Percentiles rank a stretch among this genome's conserved stretches.
Evolutionary conservation across 441 rosid genomes (phyloP).

Genomic region (Populus hybrid): DNA sequence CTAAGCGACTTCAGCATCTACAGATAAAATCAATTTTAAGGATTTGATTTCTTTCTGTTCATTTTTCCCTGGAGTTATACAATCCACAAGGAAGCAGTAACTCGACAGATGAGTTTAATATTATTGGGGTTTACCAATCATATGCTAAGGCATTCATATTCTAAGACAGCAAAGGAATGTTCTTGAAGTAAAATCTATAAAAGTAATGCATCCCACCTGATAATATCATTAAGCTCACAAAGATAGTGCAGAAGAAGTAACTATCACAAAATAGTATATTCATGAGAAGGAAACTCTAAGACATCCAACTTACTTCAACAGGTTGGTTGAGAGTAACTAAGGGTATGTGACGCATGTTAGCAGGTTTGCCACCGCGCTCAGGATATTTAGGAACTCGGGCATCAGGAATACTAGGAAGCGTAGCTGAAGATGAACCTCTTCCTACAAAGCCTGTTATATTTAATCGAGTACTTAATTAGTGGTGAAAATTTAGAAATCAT

Average conservation of each 20-base stretch:
- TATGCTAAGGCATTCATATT: neutral
- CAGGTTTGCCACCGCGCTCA: slow-evolving; percentile 9
- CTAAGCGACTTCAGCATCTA: neutral
- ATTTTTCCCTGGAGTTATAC: neutral
- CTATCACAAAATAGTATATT: neutral
- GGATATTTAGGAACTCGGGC: slow-evolving; percentile 4
- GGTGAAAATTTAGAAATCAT: neutral
- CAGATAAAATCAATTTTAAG: neutral
- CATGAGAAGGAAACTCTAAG: neutral
- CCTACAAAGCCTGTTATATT: slow-evolving; percentile 8
- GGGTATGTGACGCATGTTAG: neutral
- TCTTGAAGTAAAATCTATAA: neutral
- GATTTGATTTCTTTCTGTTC: neutral
- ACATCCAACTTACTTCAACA: slow-evolving; percentile 17
- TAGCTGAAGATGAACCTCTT: slow-evolving; percentile 16
- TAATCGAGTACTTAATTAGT: neutral
- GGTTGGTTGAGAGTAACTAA: slow-evolving; percentile 8
- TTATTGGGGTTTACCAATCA: neutral
- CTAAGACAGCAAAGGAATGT: neutral
- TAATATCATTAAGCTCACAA: too few species aligned
- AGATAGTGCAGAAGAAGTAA: neutral
- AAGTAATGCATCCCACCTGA: neutral
- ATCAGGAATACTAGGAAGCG: slow-evolving; percentile 11
- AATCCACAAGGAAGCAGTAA: neutral
- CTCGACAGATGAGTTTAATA: neutral